Evolutionary conservation across 805 yeast species (phyloP), one percentile per base, ranked within the genome.

Genomic region (Metschnikowia anglica): DNA sequence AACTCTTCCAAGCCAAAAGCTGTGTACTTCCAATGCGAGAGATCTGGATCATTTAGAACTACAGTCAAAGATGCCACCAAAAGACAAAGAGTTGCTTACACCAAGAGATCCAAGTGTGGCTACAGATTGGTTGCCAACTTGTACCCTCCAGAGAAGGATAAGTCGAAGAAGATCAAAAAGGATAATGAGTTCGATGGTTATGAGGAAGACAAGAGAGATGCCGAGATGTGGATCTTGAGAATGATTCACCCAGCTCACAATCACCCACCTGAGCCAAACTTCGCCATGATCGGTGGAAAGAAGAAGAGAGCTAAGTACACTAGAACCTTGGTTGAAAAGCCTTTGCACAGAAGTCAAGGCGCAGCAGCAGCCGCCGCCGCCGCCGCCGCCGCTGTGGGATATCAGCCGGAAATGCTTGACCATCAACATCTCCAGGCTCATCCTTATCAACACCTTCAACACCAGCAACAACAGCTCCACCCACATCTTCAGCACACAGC

Each of bases 1-100:
- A 69, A 68, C 55, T 67, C 73, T 21, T 68, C 74, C 20, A 71
- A 71, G 56, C 74, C 74, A 17, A 70, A 71, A 55, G 76, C 76
- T 5, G 72, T 71, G 17, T 71, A 71, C 56, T 71, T 70, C 58
- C 74, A 69, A 55, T 71, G 74, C 52, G 76, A 71, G 52, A 53
- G 74, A 35, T 65, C 72, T 5, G 76, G 76, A 2, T 59, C 65
- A 25, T 71, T 70, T 47, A 59, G 76, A 56, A 71, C 76, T 30
- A 71, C 76, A 3, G 76, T 71, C 40, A 70, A 71, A 55, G 75
- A 69, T 39, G 60, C 72, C 18, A 52, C 68, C 37, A 70, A 70
- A 58, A 58, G 76, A 56, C 74, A 71, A 49, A 54, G 76, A 51
- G 73, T 70, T 10, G 76, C 75, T 11, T 71, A 70, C 60, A 70